Evolutionary conservation across 169 alveolate species (phyloP).

Genomic region (Plasmodium gaboni): DNA sequence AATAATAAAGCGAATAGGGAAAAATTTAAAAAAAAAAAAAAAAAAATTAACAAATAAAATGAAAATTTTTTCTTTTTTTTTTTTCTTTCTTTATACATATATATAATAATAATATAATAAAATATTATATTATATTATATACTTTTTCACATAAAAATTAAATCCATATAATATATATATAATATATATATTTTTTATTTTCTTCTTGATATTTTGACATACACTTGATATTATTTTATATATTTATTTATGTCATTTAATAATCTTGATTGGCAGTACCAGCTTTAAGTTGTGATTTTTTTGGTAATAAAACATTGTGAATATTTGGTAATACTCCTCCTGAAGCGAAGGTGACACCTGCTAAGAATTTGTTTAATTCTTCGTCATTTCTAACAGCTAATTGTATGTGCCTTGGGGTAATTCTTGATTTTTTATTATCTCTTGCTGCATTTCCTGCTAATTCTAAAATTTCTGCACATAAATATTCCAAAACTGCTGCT

Average conservation of each 20-base stretch:
- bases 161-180: conserved; percentile 14
- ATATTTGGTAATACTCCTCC: conserved; percentile 99
- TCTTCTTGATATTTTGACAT: conserved; percentile 4
- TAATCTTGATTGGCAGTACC: conserved; percentile 66
- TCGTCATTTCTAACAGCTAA: conserved; percentile 98
- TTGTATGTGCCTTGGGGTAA: conserved; percentile 99
- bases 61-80: conserved; percentile 1
- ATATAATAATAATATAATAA: background rate
- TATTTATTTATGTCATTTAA: conserved; percentile 10
- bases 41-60: conserved; percentile 16
- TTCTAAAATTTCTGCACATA: conserved; percentile 98
- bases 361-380: conserved; percentile 97
- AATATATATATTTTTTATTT: conserved; percentile 4
- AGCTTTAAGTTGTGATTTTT: conserved; percentile 82
- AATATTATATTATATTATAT: no score
- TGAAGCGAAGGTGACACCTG: conserved; percentile 97
- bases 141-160: conserved; percentile 19
- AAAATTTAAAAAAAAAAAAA: conserved; percentile 1
- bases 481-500: conserved; percentile 98
- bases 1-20: conserved; percentile 32
- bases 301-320: conserved; percentile 96
- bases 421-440: conserved; percentile 98
- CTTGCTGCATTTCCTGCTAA: conserved; percentile 99
- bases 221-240: background rate
- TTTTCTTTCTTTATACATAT: conserved; percentile 7